These are phyloP conservation scores for Blastocystis sp. DNA, from an alignment of 352 stramenopile species.

Conservation along the genomic window DNA sequence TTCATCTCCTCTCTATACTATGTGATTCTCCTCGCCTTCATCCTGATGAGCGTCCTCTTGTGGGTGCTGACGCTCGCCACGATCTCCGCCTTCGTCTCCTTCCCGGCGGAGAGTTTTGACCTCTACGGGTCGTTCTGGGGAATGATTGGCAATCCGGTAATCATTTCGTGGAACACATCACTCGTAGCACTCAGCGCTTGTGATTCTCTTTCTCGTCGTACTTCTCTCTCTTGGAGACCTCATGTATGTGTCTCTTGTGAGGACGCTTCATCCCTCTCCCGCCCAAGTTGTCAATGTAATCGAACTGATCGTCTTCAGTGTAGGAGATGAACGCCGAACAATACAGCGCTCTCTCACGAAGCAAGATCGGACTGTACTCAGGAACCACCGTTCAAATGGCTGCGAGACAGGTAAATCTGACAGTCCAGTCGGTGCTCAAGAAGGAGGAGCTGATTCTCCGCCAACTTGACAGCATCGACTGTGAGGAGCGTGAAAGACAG, in stretches of 20 bases:
- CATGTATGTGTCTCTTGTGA: not conserved
- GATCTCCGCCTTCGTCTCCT: not conserved
- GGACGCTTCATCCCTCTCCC: not conserved
- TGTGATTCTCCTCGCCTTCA: not conserved
- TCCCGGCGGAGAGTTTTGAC: conserved; percentile 34
- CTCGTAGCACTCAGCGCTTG: not conserved
- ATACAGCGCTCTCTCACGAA: not conserved
- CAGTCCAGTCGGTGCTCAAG: conserved; percentile 32
- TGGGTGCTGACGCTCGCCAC: not conserved
- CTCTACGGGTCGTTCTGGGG: conserved; percentile 39
- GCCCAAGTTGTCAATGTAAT: conserved; percentile 30
- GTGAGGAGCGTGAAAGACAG: not conserved
- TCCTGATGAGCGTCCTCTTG: not conserved
- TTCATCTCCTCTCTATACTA: conserved; percentile 25
- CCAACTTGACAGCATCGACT: conserved; percentile 48
- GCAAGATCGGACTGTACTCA: not conserved
- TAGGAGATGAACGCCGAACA: conserved; percentile 23
- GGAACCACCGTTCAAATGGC: not conserved
- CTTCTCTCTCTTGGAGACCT: not conserved
- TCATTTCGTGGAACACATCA: not conserved
- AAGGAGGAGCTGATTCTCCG: conserved; percentile 14
- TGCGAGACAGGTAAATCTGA: conserved; percentile 11
- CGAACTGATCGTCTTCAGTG: not conserved
- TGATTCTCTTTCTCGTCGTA: conserved; percentile 21
- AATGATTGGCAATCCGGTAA: not conserved